phyloP scores from a whole-genome alignment of 2,329 filamentous ascomycete genomes.

The Microdochium trichocladiopsis region DNA sequence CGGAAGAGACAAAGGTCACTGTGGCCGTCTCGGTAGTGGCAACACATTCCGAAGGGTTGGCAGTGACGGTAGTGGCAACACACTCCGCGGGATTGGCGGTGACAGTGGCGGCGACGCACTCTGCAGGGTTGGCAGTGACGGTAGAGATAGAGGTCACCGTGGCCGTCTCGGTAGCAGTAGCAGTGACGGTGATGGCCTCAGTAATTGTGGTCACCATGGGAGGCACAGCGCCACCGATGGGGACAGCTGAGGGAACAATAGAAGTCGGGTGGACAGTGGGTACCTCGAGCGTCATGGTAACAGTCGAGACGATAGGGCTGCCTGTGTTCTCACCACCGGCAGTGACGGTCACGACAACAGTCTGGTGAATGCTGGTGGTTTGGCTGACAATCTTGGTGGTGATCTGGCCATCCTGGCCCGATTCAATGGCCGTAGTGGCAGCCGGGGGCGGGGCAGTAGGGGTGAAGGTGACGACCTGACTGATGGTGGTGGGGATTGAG shows the following conservation, averaged over 20 bases:
- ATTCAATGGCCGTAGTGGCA: neutral
- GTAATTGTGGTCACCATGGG: constrained; percentile 1
- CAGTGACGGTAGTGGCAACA: too few species aligned
- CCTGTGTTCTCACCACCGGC: constrained; percentile 4
- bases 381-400: neutral
- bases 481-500: neutral
- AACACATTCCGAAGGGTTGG: too few species aligned
- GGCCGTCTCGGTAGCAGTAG: constrained; percentile 7
- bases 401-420: neutral
- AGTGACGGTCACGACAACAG: constrained; percentile 7
- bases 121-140: neutral
- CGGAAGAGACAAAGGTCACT: too few species aligned
- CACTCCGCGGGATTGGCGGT: too few species aligned
- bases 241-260: constrained; percentile 1
- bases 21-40: too few species aligned
- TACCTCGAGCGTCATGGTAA: constrained; percentile 4
- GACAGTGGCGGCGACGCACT: too few species aligned
- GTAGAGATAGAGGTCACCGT: constrained; percentile 8
- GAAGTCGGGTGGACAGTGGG: neutral
- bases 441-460: constrained; percentile 1
- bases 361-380: neutral
- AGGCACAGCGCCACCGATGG: constrained; percentile 1
- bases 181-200: constrained; percentile 6
- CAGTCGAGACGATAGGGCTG: neutral
- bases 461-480: constrained; percentile 3